These are phyloP conservation scores for Chalaropsis thielavioides DNA, from an alignment of 2,329 filamentous ascomycete genomes.

Conservation along the genomic window DNA sequence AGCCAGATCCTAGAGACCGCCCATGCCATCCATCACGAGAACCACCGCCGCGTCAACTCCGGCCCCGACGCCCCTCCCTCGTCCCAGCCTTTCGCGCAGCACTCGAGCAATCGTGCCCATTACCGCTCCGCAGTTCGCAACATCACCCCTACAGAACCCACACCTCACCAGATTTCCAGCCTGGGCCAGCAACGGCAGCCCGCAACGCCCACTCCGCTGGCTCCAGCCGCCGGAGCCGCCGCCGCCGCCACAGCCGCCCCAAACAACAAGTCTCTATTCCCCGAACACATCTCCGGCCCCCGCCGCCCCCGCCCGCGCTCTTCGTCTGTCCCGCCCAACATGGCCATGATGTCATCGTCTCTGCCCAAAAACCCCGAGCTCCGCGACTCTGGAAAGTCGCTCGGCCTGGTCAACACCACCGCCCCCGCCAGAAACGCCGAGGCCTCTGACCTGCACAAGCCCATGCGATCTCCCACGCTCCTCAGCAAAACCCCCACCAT, in stretches of 20 bases:
- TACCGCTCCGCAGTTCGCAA: slow-evolving; percentile 13
- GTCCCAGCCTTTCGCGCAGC: neutral
- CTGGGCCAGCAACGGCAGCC: slow-evolving; percentile 10
- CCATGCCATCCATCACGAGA: neutral
- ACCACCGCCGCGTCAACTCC: neutral
- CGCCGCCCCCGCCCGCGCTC: slow-evolving; percentile 20
- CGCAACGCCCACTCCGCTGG: neutral
- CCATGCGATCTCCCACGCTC: slow-evolving; percentile 16
- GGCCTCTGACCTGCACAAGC: neutral
- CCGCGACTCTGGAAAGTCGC: slow-evolving; percentile 38
- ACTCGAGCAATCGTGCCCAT: slow-evolving; percentile 4
- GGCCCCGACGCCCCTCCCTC: neutral
- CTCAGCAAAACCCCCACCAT: slow-evolving; percentile 14
- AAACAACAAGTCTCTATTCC: slow-evolving; percentile 6
- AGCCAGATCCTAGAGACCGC: too few species aligned
- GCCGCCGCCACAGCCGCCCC: neutral
- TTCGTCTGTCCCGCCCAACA: slow-evolving; percentile 25
- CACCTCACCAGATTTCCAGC: slow-evolving; percentile 10
- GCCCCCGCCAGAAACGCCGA: neutral
- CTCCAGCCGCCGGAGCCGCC: neutral
- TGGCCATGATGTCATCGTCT: slow-evolving; percentile 18
- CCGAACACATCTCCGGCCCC: slow-evolving; percentile 3
- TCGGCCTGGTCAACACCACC: slow-evolving; percentile 23
- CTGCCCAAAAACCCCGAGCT: slow-evolving; percentile 25
- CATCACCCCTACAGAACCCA: slow-evolving; percentile 15